These are phyloP conservation scores for Cutaneotrichosporon sp. DNA, from an alignment of 1,284 basidiomycete species.

Conservation along the genomic window DNA sequence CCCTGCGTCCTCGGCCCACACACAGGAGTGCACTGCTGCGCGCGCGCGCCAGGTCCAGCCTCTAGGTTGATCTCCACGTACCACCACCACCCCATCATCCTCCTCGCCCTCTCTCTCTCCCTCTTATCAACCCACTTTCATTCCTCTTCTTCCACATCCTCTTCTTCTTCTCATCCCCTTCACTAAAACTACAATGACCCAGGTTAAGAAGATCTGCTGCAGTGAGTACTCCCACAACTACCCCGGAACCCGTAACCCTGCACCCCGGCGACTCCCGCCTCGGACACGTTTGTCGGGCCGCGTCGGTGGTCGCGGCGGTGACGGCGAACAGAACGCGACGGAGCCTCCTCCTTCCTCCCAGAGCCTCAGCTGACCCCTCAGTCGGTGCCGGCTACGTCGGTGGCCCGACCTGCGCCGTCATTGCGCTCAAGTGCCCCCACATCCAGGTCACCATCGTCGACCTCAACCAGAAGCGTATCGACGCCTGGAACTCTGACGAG, in stretches of 20 bases:
- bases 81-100: background rate
- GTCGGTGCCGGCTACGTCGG: conserved; percentile 97
- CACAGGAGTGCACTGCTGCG: background rate
- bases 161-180: background rate
- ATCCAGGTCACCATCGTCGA: conserved; percentile 97
- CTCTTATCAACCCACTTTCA: background rate
- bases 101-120: background rate
- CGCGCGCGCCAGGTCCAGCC: background rate
- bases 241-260: too few relatives aligned
- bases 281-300: background rate
- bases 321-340: background rate
- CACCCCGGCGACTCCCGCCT: background rate
- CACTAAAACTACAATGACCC: conserved; percentile 45
- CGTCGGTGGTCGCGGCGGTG: background rate
- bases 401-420: conserved; percentile 91
- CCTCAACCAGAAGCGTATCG: conserved; percentile 89
- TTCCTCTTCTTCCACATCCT: background rate
- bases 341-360: background rate
- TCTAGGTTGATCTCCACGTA: background rate
- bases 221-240: conserved; percentile 61
- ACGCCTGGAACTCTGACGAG: conserved; percentile 83
- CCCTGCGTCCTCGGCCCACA: too few relatives aligned
- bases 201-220: conserved; percentile 85
- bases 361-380: conserved; percentile 41
- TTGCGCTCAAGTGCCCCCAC: conserved; percentile 67